Base-by-base conservation (phyloP, 352 stramenopile genomes). In the Phytophthora foliorum region DNA sequence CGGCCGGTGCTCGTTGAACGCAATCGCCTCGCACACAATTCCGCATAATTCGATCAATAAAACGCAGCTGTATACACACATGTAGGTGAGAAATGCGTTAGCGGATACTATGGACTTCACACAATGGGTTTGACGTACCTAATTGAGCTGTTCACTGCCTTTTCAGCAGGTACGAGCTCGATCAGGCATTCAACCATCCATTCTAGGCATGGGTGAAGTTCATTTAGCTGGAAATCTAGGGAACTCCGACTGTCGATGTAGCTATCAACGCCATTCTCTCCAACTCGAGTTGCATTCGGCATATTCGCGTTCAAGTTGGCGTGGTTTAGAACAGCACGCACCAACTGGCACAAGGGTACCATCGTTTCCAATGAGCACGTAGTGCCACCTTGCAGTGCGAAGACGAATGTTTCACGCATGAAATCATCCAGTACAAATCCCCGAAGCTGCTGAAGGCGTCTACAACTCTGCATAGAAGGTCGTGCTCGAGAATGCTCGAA, bases 251-350 rank as follows among this genome's bases (percentile, higher is more conserved):
- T 52, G 31, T 39, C 27, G 31, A 10, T 16, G 8, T 13, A 42
- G 44, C 22, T 44, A 27, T 34, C 57, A 61, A 21, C 17, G 34
- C 10, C 2, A 38, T 16, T 25, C 44, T 57, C 57, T 24, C 27
- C 44, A 14, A 22, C 25, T 65, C 54, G 49, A 14, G 50, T 32
- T 32, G 4, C 31, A 22, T 27, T 29, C 36, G n/a, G 22, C n/a
- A 29, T 51, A 16, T 51, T 49, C 3, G 56, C 21, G 27, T 86
- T 83, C 34, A 93, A 63, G 48, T 86, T 93, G 27, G 72, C 75
- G 49, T 95, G 88, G 31, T 89, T 86, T 21, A 94, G 41, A 25
- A 91, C 62, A 14, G 81, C 84, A 19, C 85, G 88, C 13, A 91
- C 34, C n/a, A 95, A 86, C 45, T 95, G 88, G 13, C 69, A 67